Percentiles rank a stretch among this genome's conserved stretches.
Conservation (phyloP, 495 filamentous ascomycete genomes). For the Penicillium macrosclerotiorum region DNA sequence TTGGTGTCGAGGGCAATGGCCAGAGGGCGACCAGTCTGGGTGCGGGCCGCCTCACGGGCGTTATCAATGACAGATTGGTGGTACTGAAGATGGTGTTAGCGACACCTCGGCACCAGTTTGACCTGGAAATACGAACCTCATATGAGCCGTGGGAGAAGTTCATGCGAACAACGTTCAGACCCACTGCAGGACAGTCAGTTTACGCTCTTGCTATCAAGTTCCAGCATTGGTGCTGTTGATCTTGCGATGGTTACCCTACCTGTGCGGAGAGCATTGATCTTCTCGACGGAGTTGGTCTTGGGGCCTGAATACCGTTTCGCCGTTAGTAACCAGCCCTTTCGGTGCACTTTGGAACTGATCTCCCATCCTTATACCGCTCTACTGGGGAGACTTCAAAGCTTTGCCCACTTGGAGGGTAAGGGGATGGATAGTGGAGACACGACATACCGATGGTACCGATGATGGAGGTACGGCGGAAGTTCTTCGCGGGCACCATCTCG, state of each 20-base stretch:
- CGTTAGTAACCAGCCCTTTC: no score
- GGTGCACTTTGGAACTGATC: no score
- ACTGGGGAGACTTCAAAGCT: no score
- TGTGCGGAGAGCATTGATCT: slow-evolving; percentile 86
- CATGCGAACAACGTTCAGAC: slow-evolving; percentile 97
- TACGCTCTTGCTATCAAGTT: slow-evolving; percentile 1
- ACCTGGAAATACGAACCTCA: slow-evolving; percentile 52
- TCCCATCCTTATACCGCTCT: no score
- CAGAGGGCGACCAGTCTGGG: slow-evolving; percentile 75
- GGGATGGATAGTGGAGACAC: no score
- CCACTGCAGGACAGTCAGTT: slow-evolving; percentile 48
- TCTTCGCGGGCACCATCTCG: slow-evolving; percentile 73
- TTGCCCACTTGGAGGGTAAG: no score
- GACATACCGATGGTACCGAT: slow-evolving; percentile 92
- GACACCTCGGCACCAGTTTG: neutral
- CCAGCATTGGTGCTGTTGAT: no score
- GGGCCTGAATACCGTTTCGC: slow-evolving; percentile 53
- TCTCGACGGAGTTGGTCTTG: slow-evolving; percentile 97
- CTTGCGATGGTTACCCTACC: slow-evolving; percentile 42
- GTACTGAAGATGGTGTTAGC: slow-evolving; percentile 49
- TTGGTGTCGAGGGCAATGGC: slow-evolving; percentile 99
- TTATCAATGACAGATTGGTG: slow-evolving; percentile 97
- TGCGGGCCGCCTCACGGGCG: slow-evolving; percentile 76
- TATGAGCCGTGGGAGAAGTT: slow-evolving; percentile 99
- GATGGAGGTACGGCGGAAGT: slow-evolving; percentile 94